Evolutionary conservation across 495 filamentous ascomycete genomes (phyloP), one percentile per base, ranked within the genome.

Genomic region (Astrothelium macrocarpum): DNA sequence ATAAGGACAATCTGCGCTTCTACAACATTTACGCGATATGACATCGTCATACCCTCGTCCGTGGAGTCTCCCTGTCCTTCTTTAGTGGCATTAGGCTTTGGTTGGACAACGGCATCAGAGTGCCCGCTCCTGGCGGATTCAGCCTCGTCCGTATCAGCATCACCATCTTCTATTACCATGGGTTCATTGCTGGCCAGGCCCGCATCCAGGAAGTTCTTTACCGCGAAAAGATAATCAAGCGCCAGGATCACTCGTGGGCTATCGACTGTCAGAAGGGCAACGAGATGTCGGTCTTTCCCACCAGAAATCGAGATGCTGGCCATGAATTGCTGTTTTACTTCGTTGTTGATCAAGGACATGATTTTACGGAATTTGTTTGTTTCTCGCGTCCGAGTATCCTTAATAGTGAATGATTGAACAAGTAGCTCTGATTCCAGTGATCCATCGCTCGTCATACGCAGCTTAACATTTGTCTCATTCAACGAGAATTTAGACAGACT

Each of bases 311-410:
- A 91, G 32, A 98, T 77, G 76, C 88, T 95, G 39, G 94, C 94
- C 95, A 98, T 97, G 71, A 97, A 95, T 65, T 88, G 85, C 76
- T 97, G 94, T 71, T 95, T 89, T 11, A 94, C 91, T 60, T 88
- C 87, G 65, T 90, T 89, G 72, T 97, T 97, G 69, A 91, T 89
- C 66, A 95, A 85, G 26, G 93, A 92, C 94, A 98, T 97, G 75
- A 97, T 96, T 73, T 95, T 95, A 49, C 90, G 84, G 81, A 93
- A 98, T 73, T 96, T 96, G 75, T 96, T 97, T 9, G 85, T 90
- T 65, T 94, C 91, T 53, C 84, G 80, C 31, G 83, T 85, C 59
- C 94, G 86, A 66, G 88, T 97, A 71, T 98, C 94, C 56, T 86
- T 84, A 67, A 97, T 96, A 0, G 92, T 95, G 72, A 98, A 95